Evolutionary conservation across 108 stramenopile species (phyloP).

Genomic region (Parietichytrium sp.): DNA sequence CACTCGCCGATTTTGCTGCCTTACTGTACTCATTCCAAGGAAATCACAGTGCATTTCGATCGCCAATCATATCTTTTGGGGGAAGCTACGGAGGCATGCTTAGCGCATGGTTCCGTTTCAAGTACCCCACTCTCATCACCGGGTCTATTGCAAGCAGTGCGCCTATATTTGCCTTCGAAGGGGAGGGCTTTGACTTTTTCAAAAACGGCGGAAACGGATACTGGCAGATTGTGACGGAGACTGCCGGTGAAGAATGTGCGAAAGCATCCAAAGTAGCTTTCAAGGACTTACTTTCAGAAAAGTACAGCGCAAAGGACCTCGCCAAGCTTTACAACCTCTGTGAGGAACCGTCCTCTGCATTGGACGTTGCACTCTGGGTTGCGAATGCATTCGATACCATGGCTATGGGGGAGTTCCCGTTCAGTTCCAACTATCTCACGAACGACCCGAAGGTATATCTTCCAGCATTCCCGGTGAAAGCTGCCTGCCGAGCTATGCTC

Average conservation of each 20-base stretch:
- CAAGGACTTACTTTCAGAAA: neutral
- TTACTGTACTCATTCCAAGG: constrained; percentile 59
- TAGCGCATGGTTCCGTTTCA: constrained; percentile 74
- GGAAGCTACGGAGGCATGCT: constrained; percentile 94
- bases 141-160: constrained; percentile 81
- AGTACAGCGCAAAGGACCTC: neutral
- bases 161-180: constrained; percentile 56
- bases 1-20: constrained; percentile 76
- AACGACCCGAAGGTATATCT: neutral
- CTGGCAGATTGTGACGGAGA: neutral
- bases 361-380: neutral
- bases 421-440: constrained; percentile 45
- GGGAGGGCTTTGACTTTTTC: neutral
- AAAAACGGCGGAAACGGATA: neutral
- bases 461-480: constrained; percentile 9
- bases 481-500: constrained; percentile 30
- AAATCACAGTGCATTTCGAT: constrained; percentile 33
- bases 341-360: neutral
- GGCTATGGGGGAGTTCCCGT: constrained; percentile 62
- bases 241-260: neutral
- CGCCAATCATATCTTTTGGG: constrained; percentile 70
- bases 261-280: neutral
- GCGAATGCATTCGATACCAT: constrained; percentile 49
- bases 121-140: constrained; percentile 76
- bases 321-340: neutral